Base-by-base conservation (phyloP, 176 grass and related monocot genomes). In the Phragmites australis region DNA sequence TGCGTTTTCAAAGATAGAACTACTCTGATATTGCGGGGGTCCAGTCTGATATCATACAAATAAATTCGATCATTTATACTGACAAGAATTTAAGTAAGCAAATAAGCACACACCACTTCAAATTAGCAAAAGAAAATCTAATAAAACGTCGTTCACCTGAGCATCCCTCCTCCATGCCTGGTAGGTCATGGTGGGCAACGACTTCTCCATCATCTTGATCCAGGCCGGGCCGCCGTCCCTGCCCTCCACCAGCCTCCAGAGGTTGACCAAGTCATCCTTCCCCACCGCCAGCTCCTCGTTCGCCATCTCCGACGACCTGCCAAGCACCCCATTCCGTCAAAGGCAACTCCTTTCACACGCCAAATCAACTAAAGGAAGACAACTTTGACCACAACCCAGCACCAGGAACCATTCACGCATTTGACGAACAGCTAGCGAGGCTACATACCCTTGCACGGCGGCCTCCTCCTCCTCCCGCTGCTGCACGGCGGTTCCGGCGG, bases 91-190 rank as follows among this genome's bases (percentile, higher is more conserved):
- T 34, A 52, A 51, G 42, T 29, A 9, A 67, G 22, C 31, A 81
- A 67, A 70, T 77, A 47, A 30, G 29, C 22, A 61, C 53, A 27
- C 9, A 26, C 21, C 53, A 62, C 46, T 78, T 61, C 34, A 51
- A 21, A 72, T 73, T 62, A 84, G 30, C 25, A 75, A 70, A 6
- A 66, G 5, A 32, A 81, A 77, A 78, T 23, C 13, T 15, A 66
- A 9, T 41, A 44, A 47, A 72, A 65, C 25, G 25, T 42, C 25
- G 14, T 25, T 55, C 77, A 93, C 93, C 90, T 89, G 70, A 6
- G 88, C 55, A 69, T 97, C 90, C 91, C 90, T 97, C 63, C 93
- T 88, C 93, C 93, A 97, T 17, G 93, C 93, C 75, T 91, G 75
- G 66, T 93, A 97, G 42, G 76, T 89, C 83, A 97, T 85, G 79